These are phyloP conservation scores for Oidiodendron maius DNA, from an alignment of 495 filamentous ascomycete genomes.

Conservation along the genomic window DNA sequence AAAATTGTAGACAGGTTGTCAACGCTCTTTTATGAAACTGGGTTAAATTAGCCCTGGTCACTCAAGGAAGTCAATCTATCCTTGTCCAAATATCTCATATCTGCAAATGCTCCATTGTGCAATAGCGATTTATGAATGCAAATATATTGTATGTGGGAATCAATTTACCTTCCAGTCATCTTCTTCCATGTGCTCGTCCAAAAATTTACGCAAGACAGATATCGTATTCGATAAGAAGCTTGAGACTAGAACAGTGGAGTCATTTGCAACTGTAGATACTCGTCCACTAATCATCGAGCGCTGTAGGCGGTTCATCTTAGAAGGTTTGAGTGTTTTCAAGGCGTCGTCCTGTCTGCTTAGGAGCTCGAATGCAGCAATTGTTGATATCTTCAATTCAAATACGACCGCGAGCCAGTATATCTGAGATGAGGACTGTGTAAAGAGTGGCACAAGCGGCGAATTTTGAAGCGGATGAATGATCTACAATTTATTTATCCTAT, in stretches of 20 bases:
- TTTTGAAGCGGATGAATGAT: conserved; percentile 62
- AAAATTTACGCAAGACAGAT: conserved; percentile 26
- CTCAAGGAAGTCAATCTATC: not conserved
- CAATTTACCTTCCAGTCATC: conserved; percentile 13
- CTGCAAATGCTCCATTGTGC: too few species aligned
- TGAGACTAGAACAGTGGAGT: conserved; percentile 49
- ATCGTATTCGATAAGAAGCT: conserved; percentile 33
- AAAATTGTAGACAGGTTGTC: conserved; percentile 45
- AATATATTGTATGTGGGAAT: too few species aligned
- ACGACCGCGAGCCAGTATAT: conserved; percentile 38
- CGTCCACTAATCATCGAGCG: conserved; percentile 54
- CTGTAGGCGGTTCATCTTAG: conserved; percentile 62
- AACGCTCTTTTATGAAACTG: conserved; percentile 26
- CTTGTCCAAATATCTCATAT: too few species aligned
- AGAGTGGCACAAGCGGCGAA: conserved; percentile 40
- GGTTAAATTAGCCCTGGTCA: not conserved
- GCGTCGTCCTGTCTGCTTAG: conserved; percentile 29
- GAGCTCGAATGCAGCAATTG: conserved; percentile 26
- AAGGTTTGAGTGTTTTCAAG: conserved; percentile 43
- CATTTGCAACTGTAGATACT: conserved; percentile 54
- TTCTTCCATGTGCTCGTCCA: conserved; percentile 21
- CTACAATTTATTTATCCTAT: conserved; percentile 37
- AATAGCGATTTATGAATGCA: not conserved
- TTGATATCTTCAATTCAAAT: conserved; percentile 45
- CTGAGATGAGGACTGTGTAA: conserved; percentile 27